A percentile compares a stretch with the other conserved stretches of the same genome.
Evolutionary conservation across 305 asterid genomes (phyloP).

Genomic region (Solanum aculeatissimum): DNA sequence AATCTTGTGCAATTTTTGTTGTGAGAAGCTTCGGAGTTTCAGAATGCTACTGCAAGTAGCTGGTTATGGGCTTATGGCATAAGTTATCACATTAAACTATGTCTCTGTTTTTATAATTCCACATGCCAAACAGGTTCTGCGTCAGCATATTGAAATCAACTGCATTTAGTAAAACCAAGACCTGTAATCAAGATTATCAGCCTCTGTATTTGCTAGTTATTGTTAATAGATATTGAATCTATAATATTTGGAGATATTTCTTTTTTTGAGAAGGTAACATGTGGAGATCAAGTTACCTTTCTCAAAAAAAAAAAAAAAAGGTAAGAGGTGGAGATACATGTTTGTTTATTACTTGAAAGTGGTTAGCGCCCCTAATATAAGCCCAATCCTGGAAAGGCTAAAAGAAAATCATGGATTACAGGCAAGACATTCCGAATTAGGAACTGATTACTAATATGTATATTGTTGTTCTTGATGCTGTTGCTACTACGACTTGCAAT

Average conservation of each 20-base stretch:
- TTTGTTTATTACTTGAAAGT: neutral
- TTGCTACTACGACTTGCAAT: neutral
- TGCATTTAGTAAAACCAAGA: neutral
- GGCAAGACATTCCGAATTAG: neutral
- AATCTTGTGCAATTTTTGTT: neutral
- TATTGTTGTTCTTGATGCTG: neutral
- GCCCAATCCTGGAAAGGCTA: neutral
- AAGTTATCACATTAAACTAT: neutral
- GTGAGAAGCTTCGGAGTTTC: neutral
- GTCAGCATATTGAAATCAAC: neutral
- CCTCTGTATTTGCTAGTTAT: neutral
- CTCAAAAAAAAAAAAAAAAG: neutral
- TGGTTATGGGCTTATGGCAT: neutral
- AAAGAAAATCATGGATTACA: neutral
- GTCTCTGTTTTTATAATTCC: neutral
- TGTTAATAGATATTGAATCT: neutral
- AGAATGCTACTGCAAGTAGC: neutral
- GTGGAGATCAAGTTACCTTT: neutral
- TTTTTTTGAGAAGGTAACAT: neutral
- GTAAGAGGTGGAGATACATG: neutral
- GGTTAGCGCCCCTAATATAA: neutral
- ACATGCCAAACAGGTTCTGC: neutral
- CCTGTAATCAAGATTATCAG: neutral
- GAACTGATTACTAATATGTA: neutral
- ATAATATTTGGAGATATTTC: neutral